A percentile compares a stretch with the other conserved stretches of the same genome.
Evolutionary conservation across 805 yeast genomes (phyloP).

Genomic region (Candida odintsovae): DNA sequence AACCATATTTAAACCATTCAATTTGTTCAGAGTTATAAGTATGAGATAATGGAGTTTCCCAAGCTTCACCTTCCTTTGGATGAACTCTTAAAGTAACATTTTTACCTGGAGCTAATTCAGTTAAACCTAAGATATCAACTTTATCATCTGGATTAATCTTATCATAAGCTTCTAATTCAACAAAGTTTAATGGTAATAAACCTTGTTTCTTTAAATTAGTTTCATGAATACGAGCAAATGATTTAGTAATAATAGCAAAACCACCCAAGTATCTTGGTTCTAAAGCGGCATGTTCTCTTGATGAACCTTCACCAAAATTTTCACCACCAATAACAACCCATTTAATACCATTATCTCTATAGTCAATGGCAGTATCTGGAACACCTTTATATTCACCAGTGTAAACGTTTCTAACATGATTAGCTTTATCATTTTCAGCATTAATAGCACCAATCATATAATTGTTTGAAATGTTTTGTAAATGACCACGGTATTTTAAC

Average conservation of each 20-base stretch:
- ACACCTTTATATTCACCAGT: conserved; percentile 92
- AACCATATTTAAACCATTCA: conserved; percentile 98
- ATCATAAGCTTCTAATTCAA: conserved; percentile 85
- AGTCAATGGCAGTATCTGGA: conserved; percentile 93
- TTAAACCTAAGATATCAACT: conserved; percentile 80
- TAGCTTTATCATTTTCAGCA: conserved; percentile 93
- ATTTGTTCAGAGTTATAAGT: conserved; percentile 96
- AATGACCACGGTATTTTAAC: conserved; percentile 99
- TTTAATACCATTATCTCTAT: conserved; percentile 86
- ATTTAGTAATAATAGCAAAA: conserved; percentile 94
- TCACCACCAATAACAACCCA: conserved; percentile 99
- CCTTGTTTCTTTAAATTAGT: conserved; percentile 99
- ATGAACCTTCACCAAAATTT: conserved; percentile 99
- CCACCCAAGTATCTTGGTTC: conserved; percentile 99
- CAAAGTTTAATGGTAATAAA: conserved; percentile 93
- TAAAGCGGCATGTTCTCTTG: conserved; percentile 99
- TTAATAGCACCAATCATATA: conserved; percentile 99
- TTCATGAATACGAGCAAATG: conserved; percentile 98
- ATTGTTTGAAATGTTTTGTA: conserved; percentile 97
- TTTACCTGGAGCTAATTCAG: conserved; percentile 90
- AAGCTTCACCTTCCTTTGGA: conserved; percentile 68
- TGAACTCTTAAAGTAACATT: conserved; percentile 70
- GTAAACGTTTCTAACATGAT: conserved; percentile 81
- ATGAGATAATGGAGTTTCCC: conserved; percentile 91
- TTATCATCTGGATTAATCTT: conserved; percentile 87